Base-by-base conservation (phyloP, 345 rosid species). In the Brassica napus region DNA sequence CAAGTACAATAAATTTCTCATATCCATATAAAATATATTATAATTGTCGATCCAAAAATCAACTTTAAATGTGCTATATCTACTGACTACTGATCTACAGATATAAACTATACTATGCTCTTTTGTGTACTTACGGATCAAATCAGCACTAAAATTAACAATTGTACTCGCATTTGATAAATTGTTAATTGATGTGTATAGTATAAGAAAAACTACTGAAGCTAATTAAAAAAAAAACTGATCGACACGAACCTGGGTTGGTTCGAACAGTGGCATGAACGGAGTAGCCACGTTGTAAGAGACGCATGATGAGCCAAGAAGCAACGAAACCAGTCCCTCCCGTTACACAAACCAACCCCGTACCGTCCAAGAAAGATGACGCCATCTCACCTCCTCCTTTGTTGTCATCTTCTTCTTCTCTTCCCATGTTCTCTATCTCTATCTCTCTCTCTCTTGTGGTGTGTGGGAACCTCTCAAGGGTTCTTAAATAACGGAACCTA, bases 241-340 rank as follows among this genome's bases (percentile, higher is more conserved):
- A 9, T 3, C 3, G 23, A 54, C 2, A 34, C 26, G 66, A 74
- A 76, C 88, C 89, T 28, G 84, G 67, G 64, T 54, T 65, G 42
- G 84, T 23, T 61, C 89, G 81, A 63, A 88, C 82, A 4, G 92
- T 88, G 83, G 92, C 74, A 9, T 75, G 79, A 44, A 88, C 92
- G 6, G 73, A 72, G 82, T 87, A 88, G 37, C 89, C 90, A 34
- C 62, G 87, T 37, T 82, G 79, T 28, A 88, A 87, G 26, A 88
- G 86, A 76, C 82, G 79, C 88, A 72, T 85, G 83, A 87, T 85
- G 30, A 88, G 85, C 88, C 89, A 87, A 28, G 92, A 88, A 32
- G 83, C 90, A 37, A 88, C 28, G 72, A 81, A 88, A 9, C 90
- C 90, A 5, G 88, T 83, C 1, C 88, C 88, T 1, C 90, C 92